Base-by-base conservation (phyloP, 768 basidiomycete species). In the Boletus huronensis region DNA sequence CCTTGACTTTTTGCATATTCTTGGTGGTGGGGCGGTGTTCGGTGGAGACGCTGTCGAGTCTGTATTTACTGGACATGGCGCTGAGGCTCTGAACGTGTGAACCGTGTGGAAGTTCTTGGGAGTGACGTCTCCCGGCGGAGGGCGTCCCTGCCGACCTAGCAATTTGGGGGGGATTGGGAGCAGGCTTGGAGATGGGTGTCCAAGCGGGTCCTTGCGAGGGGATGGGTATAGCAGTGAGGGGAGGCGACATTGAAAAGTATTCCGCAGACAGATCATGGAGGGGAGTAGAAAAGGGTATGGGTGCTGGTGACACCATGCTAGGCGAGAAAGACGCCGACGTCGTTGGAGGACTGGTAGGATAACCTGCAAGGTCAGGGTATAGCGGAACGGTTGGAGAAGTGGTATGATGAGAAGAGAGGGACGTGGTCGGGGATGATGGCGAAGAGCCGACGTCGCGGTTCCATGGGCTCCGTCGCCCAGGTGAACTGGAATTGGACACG, bases 401-500 rank as follows among this genome's bases (percentile, higher is more conserved):
- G 17, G 52, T 52, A 38, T 57, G 56, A 43, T 58, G 55, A 1
- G 67, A 61, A 17, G 64, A 58, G 6, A 59, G 19, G 5, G 69
- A 61, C 17, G 53, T 42, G 23, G 61, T 53, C 13, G 69, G 67
- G 9, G 69, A 69, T 0, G 68, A 58, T 31, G 68, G 63, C 11
- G 62, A 44, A 31, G 66, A 64, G 38, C 47, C 45, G 6, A 66
- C 46, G 13, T 66, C 67, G 7, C 50, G 35, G 25, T 49, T 60
- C 58, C 64, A 57, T 21, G 58, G 59, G 31, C 52, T 53, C 44
- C 60, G 56, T 72, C 68, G 77, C 13, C 78, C 78, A 40, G 80
- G 77, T 5, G 55, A 62, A 4, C n/a, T 57, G 2, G 60, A 57
- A 36, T 44, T 59, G 32, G 68, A 60, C 11, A 40, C 21, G 8